Base-by-base conservation (phyloP, 805 yeast species). In the Ogataea wickerhamii region DNA sequence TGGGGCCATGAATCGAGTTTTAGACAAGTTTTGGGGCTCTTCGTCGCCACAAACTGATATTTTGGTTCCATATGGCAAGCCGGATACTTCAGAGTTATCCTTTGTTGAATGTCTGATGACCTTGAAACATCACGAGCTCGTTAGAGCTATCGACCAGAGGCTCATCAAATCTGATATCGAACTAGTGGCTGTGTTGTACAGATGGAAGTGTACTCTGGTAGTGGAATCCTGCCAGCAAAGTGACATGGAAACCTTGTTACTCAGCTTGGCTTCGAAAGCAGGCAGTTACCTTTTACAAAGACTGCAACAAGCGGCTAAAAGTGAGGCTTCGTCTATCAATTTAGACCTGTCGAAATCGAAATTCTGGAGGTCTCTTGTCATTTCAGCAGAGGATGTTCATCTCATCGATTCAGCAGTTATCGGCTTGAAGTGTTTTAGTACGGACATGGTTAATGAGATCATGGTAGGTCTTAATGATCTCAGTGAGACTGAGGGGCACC, bases 81-180 rank as follows among this genome's bases (percentile, higher is more conserved):
- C 8, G 10, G 14, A 29, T 18, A 18, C 16, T 18, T 7, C 20
- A 6, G 22, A 29, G 22, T 36, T 51, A 1, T 55, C 68, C 5
- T 65, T 60, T 46, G 61, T 62, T 45, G 70, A 68, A 26, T 53
- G 54, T 25, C 44, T 71, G 18, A 48, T 64, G 0, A 48, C 62
- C 4, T 38, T 60, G 1, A 60, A 70, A 2, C 40, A 60, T 8
- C 31, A 49, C 1, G 47, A 53, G 8, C 31, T 74, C 12, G 41
- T 41, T 8, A 46, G 38, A 13, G 31, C 37, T 1, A 12, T 56
- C 2, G 44, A 58, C 1, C 46, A 56, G 11, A 65, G 69, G 35
- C 52, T 68, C 18, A 74, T 79, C 3, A 60, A 64, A 6, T 55
- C 71, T 10, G 70, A 68, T 21, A 48, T 72, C 22, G 86, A 80